phyloP scores from a whole-genome alignment of 2,329 filamentous ascomycete species.

The Diaporthe velutina region DNA sequence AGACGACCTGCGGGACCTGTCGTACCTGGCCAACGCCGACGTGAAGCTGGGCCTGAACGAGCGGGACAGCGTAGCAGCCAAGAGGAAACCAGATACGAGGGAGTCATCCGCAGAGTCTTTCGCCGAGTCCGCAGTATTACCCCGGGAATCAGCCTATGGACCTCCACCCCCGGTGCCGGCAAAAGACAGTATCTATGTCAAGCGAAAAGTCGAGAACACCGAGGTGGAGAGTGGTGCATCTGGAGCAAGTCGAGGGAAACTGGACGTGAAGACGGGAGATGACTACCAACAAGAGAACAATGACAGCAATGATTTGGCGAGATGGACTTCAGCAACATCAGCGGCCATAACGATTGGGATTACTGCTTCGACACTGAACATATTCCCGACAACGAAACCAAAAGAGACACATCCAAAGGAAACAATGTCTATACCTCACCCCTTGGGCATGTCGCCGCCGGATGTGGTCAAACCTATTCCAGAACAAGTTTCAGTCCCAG shows the following conservation, averaged over 20 bases:
- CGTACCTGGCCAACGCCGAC: background rate
- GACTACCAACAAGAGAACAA: conserved; percentile 6
- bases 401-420: background rate
- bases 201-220: background rate
- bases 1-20: conserved; percentile 5
- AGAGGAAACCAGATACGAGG: conserved; percentile 1
- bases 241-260: background rate
- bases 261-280: background rate
- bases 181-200: conserved; percentile 31
- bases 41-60: background rate
- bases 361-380: background rate
- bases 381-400: background rate
- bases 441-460: conserved; percentile 34
- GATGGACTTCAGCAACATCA: conserved; percentile 20
- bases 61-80: background rate
- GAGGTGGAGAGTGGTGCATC: background rate
- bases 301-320: background rate
- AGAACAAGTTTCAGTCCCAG: background rate
- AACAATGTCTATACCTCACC: conserved; percentile 1
- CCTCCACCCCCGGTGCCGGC: conserved; percentile 34
- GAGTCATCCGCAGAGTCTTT: conserved; percentile 20
- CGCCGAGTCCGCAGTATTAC: conserved; percentile 28
- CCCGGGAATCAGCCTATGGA: conserved; percentile 32
- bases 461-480: background rate
- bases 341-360: conserved; percentile 11